These are phyloP conservation scores for Pythium sp. DNA, from an alignment of 352 stramenopile genomes.

Conservation along the genomic window DNA sequence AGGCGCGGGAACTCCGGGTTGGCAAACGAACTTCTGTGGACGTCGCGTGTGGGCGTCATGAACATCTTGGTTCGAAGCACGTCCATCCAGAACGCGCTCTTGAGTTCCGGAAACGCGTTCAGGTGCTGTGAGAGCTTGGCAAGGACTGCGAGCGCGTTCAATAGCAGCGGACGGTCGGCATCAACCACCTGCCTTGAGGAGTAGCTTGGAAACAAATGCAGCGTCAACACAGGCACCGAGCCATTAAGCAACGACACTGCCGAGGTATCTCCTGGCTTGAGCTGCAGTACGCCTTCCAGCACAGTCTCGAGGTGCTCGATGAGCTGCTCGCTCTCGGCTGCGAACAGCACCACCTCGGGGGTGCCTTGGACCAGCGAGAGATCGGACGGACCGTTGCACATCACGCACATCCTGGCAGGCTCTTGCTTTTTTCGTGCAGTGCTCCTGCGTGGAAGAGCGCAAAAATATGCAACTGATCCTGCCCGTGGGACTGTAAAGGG, in stretches of 20 bases:
- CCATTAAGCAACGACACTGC: not conserved
- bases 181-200: not conserved
- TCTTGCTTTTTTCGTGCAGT: not conserved
- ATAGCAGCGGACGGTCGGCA: not conserved
- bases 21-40: not conserved
- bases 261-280: not conserved
- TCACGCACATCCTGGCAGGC: not conserved
- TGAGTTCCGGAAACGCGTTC: not conserved
- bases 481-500: too few relatives aligned
- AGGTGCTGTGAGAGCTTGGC: conserved; percentile 1
- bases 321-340: conserved; percentile 1
- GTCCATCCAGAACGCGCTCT: conserved; percentile 10
- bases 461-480: too few relatives aligned
- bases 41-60: not conserved
- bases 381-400: not conserved
- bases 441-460: too few relatives aligned
- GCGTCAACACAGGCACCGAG: not conserved
- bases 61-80: not conserved
- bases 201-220: not conserved
- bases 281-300: not conserved
- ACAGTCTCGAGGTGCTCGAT: not conserved
- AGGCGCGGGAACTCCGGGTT: not conserved
- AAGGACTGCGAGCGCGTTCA: conserved; percentile 3
- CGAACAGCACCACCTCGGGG: conserved; percentile 1
- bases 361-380: not conserved